phyloP scores from a whole-genome alignment of 2,329 filamentous ascomycete genomes.

The Annulohypoxylon truncatum region DNA sequence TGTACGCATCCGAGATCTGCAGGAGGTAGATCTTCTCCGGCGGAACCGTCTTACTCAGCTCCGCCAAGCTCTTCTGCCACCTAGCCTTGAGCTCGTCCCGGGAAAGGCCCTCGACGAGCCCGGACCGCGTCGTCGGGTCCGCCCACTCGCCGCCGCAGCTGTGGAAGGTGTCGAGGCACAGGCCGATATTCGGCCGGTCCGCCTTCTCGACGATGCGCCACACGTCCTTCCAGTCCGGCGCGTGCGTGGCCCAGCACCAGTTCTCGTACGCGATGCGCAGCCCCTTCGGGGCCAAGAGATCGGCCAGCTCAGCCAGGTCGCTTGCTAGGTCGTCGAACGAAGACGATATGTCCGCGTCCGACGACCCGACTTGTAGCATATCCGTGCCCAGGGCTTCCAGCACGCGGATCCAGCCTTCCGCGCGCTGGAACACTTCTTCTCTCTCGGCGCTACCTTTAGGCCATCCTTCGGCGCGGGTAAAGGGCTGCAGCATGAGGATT shows the following conservation, averaged over 20 bases:
- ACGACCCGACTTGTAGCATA: constrained; percentile 75
- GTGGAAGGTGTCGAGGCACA: constrained; percentile 85
- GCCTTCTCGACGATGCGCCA: constrained; percentile 75
- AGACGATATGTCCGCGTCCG: constrained; percentile 69
- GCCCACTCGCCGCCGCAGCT: constrained; percentile 78
- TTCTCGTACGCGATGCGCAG: constrained; percentile 81
- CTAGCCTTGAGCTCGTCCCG: constrained; percentile 59
- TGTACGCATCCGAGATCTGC: constrained; percentile 81
- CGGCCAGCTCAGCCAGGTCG: constrained; percentile 73
- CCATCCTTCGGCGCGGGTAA: constrained; percentile 84
- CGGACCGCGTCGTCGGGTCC: constrained; percentile 73
- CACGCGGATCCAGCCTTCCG: constrained; percentile 74
- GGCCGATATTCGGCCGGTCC: constrained; percentile 73
- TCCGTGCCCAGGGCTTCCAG: constrained; percentile 78
- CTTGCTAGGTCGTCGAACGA: constrained; percentile 63
- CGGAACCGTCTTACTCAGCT: constrained; percentile 68
- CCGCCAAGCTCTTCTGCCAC: constrained; percentile 66
- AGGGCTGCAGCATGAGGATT: constrained; percentile 80
- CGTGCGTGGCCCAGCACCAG: constrained; percentile 82
- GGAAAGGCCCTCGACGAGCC: constrained; percentile 61
- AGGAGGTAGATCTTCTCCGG: constrained; percentile 78
- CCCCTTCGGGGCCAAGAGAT: constrained; percentile 67
- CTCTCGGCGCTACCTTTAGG: constrained; percentile 66
- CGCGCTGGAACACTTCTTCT: constrained; percentile 71
- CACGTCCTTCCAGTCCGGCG: constrained; percentile 74